These are phyloP conservation scores for Cyamopsis tetragonoloba DNA, from an alignment of 306 rosid genomes.

Conservation along the genomic window DNA sequence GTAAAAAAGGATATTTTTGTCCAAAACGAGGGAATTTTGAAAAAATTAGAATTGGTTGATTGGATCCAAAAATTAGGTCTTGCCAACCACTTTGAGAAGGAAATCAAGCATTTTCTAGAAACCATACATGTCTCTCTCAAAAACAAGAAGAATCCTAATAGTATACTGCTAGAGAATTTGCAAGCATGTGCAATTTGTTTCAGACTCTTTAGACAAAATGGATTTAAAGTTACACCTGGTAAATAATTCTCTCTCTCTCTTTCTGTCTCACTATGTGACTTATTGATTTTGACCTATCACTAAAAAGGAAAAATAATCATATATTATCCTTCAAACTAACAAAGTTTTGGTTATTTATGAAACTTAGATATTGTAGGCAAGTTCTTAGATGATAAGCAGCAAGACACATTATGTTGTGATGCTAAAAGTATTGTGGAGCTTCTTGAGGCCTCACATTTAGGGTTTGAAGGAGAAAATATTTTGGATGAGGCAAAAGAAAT, in stretches of 20 bases:
- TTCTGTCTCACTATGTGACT: neutral
- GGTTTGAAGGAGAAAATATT: conserved; percentile 38
- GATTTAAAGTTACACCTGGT: conserved; percentile 48
- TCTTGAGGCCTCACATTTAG: conserved; percentile 46
- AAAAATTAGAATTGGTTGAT: conserved; percentile 41
- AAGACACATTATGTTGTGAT: neutral
- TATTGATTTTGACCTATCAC: neutral
- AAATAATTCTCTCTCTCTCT: neutral
- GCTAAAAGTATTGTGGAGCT: conserved; percentile 29
- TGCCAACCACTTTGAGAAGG: conserved; percentile 35
- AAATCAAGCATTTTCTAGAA: conserved; percentile 38
- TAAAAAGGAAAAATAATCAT: too few species aligned
- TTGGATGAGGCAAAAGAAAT: conserved; percentile 24
- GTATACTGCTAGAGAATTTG: conserved; percentile 16
- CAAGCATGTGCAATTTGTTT: conserved; percentile 41
- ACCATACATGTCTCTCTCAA: neutral
- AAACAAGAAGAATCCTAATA: neutral
- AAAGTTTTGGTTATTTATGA: neutral
- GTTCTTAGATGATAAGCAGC: conserved; percentile 20
- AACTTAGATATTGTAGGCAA: conserved; percentile 31
- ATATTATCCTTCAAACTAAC: neutral
- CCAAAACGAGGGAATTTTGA: neutral
- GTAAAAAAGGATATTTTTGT: conserved; percentile 28
- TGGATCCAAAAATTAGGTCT: conserved; percentile 46
- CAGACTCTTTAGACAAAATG: conserved; percentile 49